These are phyloP conservation scores for Circinella umbellata DNA, from an alignment of 371 early-diverging fungal genomes.

Conservation along the genomic window DNA sequence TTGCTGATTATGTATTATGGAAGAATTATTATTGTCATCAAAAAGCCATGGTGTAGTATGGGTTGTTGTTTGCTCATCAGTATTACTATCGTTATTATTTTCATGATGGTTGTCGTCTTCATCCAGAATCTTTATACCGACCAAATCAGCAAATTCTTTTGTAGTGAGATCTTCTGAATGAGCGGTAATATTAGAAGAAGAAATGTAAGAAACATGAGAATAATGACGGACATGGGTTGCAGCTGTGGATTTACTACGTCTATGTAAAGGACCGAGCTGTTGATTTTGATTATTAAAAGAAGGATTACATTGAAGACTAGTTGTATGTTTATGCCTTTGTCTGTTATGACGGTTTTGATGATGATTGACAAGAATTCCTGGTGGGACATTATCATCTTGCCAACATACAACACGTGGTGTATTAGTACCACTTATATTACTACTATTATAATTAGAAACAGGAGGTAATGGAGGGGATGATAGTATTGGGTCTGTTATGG, in stretches of 20 bases:
- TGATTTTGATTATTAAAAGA: background rate
- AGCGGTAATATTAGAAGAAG: constrained; percentile 47
- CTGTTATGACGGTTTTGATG: background rate
- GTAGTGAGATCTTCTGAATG: constrained; percentile 52
- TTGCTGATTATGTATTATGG: background rate
- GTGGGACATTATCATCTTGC: constrained; percentile 5
- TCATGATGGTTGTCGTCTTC: constrained; percentile 17
- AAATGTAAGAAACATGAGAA: constrained; percentile 41
- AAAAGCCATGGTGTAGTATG: background rate
- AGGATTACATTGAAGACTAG: constrained; percentile 4
- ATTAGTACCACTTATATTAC: background rate
- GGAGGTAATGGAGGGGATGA: too few relatives aligned
- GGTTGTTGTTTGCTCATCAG: too few relatives aligned
- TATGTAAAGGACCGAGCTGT: constrained; percentile 6
- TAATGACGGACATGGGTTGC: constrained; percentile 30
- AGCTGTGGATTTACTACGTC: constrained; percentile 11
- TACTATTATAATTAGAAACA: background rate
- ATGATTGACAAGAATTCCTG: constrained; percentile 14
- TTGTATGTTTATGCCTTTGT: constrained; percentile 7
- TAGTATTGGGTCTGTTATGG: background rate
- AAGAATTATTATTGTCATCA: background rate
- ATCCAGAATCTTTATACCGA: constrained; percentile 48
- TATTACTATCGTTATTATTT: background rate
- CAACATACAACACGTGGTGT: constrained; percentile 18
- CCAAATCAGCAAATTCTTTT: constrained; percentile 53